phyloP scores from a whole-genome alignment of 1,284 basidiomycete genomes.

The Fomitopsis betulina region DNA sequence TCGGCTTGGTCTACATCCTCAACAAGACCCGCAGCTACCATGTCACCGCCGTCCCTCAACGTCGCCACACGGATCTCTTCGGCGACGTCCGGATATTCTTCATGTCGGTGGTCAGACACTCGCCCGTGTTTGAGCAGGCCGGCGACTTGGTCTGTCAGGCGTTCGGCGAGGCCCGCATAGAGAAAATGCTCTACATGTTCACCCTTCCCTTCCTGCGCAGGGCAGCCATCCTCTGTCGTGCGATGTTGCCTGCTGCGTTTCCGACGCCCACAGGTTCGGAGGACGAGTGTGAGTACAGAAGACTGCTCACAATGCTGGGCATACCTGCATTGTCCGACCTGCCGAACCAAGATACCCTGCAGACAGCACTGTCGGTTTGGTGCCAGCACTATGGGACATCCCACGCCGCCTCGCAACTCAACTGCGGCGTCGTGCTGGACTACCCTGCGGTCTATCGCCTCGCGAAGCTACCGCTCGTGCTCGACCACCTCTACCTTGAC shows the following conservation, averaged over 20 bases:
- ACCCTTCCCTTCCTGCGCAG: conserved; percentile 93
- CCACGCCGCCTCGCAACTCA: conserved; percentile 67
- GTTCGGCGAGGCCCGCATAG: conserved; percentile 77
- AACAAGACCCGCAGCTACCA: conserved; percentile 61
- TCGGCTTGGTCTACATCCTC: conserved; percentile 76
- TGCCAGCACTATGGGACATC: conserved; percentile 78
- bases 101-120: conserved; percentile 78
- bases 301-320: conserved; percentile 70
- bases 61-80: conserved; percentile 61
- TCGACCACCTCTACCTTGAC: conserved; percentile 81
- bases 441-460: conserved; percentile 86
- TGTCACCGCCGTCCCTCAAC: conserved; percentile 37
- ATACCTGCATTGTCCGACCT: conserved; percentile 78
- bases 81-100: conserved; percentile 83
- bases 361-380: conserved; percentile 79
- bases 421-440: conserved; percentile 75
- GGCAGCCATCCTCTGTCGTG: conserved; percentile 81
- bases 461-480: conserved; percentile 72
- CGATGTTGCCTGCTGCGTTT: conserved; percentile 65
- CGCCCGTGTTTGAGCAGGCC: conserved; percentile 74
- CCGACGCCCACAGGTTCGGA: conserved; percentile 36
- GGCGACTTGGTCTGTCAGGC: conserved; percentile 72
- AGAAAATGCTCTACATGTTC: conserved; percentile 85
- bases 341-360: conserved; percentile 76
- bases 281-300: conserved; percentile 68